phyloP scores from a whole-genome alignment of 2,329 filamentous ascomycete species.

The Hymenoscyphus fraxineus region DNA sequence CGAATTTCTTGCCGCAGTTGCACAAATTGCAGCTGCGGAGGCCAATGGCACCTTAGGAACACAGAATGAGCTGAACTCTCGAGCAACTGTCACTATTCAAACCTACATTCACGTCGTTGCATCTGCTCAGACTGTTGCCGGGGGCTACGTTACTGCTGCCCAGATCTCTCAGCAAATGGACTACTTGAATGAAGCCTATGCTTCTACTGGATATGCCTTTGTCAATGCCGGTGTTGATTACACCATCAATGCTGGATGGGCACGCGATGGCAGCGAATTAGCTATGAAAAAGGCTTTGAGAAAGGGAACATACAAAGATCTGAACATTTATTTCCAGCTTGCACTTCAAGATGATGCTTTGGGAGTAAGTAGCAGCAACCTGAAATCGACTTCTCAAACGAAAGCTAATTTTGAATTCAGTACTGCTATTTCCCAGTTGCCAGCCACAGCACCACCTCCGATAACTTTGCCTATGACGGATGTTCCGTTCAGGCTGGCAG shows the following conservation, averaged over 20 bases:
- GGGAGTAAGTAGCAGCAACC: constrained; percentile 6
- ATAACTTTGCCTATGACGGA: constrained; percentile 36
- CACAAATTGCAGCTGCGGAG: constrained; percentile 18
- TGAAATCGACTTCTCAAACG: not conserved
- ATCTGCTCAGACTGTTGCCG: constrained; percentile 19
- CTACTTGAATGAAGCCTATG: constrained; percentile 22
- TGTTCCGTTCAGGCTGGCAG: constrained; percentile 40
- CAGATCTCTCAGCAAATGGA: constrained; percentile 28
- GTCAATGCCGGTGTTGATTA: constrained; percentile 30
- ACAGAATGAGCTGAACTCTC: constrained; percentile 14
- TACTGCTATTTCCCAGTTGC: constrained; percentile 17
- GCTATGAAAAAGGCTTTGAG: constrained; percentile 45
- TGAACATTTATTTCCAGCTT: constrained; percentile 35
- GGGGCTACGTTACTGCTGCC: constrained; percentile 30
- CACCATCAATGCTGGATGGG: constrained; percentile 35
- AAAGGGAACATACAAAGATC: constrained; percentile 36
- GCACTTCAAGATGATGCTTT: constrained; percentile 7
- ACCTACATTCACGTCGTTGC: constrained; percentile 37
- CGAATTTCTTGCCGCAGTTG: constrained; percentile 22
- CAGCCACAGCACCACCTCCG: not conserved
- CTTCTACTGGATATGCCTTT: constrained; percentile 33
- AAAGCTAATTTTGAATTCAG: not conserved
- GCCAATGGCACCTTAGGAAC: constrained; percentile 8
- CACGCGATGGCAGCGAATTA: constrained; percentile 35
- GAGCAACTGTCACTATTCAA: constrained; percentile 28